These are phyloP conservation scores for Parachaetomium inaequale DNA, from an alignment of 495 filamentous ascomycete species.

Conservation along the genomic window DNA sequence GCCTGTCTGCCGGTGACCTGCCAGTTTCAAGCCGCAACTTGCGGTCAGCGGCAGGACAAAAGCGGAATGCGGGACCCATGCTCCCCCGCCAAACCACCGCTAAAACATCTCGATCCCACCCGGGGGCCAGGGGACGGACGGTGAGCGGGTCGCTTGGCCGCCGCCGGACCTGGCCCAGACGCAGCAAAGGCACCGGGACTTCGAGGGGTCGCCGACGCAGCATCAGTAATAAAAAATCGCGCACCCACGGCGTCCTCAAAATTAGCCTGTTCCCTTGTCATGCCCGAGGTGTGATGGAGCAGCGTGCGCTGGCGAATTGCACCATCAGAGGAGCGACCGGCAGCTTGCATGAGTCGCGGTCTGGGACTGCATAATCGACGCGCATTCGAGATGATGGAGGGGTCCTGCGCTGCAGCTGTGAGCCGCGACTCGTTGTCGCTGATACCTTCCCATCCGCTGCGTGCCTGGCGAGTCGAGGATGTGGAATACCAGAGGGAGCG, in stretches of 20 bases:
- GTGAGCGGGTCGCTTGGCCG: slow-evolving; percentile 10
- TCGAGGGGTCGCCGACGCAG: not conserved
- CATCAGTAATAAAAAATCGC: slow-evolving; percentile 28
- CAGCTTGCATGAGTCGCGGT: not conserved
- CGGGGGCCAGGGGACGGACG: not conserved
- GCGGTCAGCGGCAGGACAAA: slow-evolving; percentile 14
- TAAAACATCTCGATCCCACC: slow-evolving; percentile 6
- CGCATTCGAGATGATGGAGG: not conserved
- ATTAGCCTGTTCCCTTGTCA: slow-evolving; percentile 24
- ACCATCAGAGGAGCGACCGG: not conserved
- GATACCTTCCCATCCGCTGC: not conserved
- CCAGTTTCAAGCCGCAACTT: slow-evolving; percentile 21
- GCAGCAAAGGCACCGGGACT: slow-evolving; percentile 2
- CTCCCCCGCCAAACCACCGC: slow-evolving; percentile 9
- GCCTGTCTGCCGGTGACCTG: not conserved
- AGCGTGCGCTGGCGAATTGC: not conserved
- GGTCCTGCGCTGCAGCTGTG: not conserved
- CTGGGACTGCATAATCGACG: not conserved
- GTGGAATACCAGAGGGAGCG: not conserved
- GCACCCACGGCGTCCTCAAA: slow-evolving; percentile 18
- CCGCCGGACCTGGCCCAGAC: slow-evolving; percentile 4
- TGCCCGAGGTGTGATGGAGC: not conserved
- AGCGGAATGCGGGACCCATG: slow-evolving; percentile 9
- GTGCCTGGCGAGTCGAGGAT: not conserved
- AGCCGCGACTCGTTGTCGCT: not conserved